Percentiles rank a stretch among this genome's conserved stretches.
Evolutionary conservation across 2,329 filamentous ascomycete species (phyloP).

Genomic region (Colletotrichum phormii): DNA sequence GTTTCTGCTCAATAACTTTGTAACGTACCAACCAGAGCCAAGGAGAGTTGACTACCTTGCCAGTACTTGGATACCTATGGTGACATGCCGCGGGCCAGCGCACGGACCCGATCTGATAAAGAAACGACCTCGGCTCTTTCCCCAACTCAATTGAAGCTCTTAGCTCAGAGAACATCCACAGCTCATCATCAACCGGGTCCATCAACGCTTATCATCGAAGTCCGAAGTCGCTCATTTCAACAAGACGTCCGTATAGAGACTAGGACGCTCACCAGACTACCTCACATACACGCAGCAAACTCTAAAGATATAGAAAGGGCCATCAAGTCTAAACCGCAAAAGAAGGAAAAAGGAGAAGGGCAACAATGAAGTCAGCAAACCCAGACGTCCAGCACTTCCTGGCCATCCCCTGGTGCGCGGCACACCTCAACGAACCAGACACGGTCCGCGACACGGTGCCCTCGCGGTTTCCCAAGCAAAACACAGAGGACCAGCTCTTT

Average conservation of each 20-base stretch:
- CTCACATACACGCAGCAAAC: not conserved
- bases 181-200: not conserved
- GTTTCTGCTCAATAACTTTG: not conserved
- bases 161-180: not conserved
- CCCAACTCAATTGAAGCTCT: not conserved
- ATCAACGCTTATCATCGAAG: not conserved
- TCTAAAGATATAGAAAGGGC: too few relatives aligned
- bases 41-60: not conserved
- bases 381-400: slow-evolving; percentile 45
- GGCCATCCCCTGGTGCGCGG: slow-evolving; percentile 51
- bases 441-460: slow-evolving; percentile 48
- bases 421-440: slow-evolving; percentile 43
- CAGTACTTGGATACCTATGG: not conserved
- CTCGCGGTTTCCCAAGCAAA: slow-evolving; percentile 45
- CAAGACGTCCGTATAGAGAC: not conserved
- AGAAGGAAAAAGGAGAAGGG: not conserved
- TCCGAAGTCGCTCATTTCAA: not conserved
- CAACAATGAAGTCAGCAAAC: slow-evolving; percentile 26
- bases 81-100: not conserved
- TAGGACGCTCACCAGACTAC: too few relatives aligned
- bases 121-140: slow-evolving; percentile 7
- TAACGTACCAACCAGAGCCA: not conserved
- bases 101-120: not conserved
- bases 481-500: slow-evolving; percentile 47
- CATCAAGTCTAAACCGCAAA: not conserved